A percentile compares a stretch with the other conserved stretches of the same genome.
phyloP scores from a whole-genome alignment of 495 filamentous ascomycete genomes.

The Aspergillus avenaceus region DNA sequence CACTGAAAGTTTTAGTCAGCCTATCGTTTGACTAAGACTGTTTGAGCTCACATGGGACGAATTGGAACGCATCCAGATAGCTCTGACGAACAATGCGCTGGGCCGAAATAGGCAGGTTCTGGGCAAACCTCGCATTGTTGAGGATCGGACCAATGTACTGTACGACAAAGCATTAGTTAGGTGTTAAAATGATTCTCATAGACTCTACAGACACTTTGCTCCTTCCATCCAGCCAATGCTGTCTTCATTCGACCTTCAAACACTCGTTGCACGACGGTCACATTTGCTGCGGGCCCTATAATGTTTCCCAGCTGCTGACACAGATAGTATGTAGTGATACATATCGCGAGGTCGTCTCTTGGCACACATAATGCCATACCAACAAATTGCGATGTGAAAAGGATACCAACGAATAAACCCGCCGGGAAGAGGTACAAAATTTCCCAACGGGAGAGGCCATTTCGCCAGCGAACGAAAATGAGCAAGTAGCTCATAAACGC shows the following conservation, averaged over 20 bases:
- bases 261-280: constrained; percentile 19
- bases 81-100: constrained; percentile 12
- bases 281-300: constrained; percentile 20
- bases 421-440: constrained; percentile 15
- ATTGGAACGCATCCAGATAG: constrained; percentile 25
- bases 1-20: background rate
- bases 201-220: constrained; percentile 8
- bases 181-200: background rate
- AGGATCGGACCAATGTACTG: constrained; percentile 26
- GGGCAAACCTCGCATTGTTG: constrained; percentile 18
- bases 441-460: constrained; percentile 18
- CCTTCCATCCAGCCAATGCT: constrained; percentile 5
- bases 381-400: constrained; percentile 29
- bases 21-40: background rate
- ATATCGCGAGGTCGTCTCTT: constrained; percentile 16
- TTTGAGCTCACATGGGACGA: constrained; percentile 21
- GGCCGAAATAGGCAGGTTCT: constrained; percentile 10
- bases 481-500: constrained; percentile 13
- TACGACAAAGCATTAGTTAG: background rate
- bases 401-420: constrained; percentile 22
- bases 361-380: constrained; percentile 22
- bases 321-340: constrained; percentile 30
- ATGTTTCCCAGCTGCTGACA: constrained; percentile 34
- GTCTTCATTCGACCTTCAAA: constrained; percentile 17
- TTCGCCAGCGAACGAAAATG: constrained; percentile 26